A percentile compares a stretch with the other conserved stretches of the same genome.
Conservation (phyloP, 768 basidiomycete genomes). For the Amanita molliuscula region DNA sequence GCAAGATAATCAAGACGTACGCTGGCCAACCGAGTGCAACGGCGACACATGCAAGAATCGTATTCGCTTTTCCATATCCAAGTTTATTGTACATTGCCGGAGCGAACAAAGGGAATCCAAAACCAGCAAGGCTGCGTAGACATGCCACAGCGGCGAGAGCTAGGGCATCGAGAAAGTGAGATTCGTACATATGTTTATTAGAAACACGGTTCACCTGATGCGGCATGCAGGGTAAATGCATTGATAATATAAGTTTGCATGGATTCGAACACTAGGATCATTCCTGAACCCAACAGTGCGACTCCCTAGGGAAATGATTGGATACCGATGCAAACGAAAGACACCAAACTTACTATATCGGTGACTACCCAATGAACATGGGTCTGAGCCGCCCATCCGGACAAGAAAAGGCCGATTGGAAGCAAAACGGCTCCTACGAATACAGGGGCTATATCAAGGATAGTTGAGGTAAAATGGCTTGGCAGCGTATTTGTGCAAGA, state of each 20-base stretch:
- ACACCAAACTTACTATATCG: slow-evolving; percentile 40
- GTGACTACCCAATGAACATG: slow-evolving; percentile 59
- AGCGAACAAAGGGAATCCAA: slow-evolving; percentile 72
- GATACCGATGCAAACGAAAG: slow-evolving; percentile 2
- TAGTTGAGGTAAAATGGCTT: background rate
- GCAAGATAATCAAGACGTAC: slow-evolving; percentile 20
- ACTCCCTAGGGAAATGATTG: slow-evolving; percentile 35
- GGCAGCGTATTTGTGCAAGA: slow-evolving; percentile 4
- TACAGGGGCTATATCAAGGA: slow-evolving; percentile 37
- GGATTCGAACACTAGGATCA: slow-evolving; percentile 48
- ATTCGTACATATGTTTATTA: background rate
- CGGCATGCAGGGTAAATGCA: slow-evolving; percentile 53
- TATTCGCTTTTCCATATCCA: slow-evolving; percentile 62
- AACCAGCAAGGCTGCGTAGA: slow-evolving; percentile 58
- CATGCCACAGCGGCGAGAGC: slow-evolving; percentile 57
- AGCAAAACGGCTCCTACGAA: slow-evolving; percentile 46
- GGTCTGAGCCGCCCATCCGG: slow-evolving; percentile 59
- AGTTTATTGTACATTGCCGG: slow-evolving; percentile 54
- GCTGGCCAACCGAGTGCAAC: slow-evolving; percentile 40
- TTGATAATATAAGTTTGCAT: slow-evolving; percentile 65
- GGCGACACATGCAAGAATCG: slow-evolving; percentile 48
- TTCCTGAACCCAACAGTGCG: slow-evolving; percentile 41
- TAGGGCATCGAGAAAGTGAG: slow-evolving; percentile 11
- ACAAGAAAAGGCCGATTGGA: slow-evolving; percentile 57
- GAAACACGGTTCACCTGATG: slow-evolving; percentile 35